Percentiles rank a stretch among this genome's conserved stretches.
phyloP scores from a whole-genome alignment of 2,329 filamentous ascomycete genomes.

The Fusarium sp. region DNA sequence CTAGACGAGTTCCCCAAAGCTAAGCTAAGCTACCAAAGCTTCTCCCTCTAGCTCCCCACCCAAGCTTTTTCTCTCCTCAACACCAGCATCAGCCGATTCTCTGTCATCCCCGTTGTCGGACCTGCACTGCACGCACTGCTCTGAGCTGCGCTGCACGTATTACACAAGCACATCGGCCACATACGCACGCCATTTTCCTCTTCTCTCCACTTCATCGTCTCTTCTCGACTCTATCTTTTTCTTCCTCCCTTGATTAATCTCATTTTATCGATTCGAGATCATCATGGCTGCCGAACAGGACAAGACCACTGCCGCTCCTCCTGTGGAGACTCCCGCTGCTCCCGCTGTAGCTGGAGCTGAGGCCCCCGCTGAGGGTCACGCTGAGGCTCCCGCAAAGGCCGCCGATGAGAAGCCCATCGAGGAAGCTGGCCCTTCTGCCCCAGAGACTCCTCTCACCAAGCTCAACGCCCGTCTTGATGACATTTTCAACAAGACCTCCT shows the following conservation, averaged over 20 bases:
- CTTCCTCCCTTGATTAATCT: not conserved
- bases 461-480: slow-evolving; percentile 69
- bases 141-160: not conserved
- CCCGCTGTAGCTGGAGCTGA: not conserved
- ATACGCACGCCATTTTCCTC: not conserved
- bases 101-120: not conserved
- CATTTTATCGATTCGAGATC: slow-evolving; percentile 1
- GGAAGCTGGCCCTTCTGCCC: slow-evolving; percentile 15
- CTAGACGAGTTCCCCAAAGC: not conserved
- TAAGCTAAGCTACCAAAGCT: not conserved
- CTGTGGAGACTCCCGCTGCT: slow-evolving; percentile 23
- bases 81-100: slow-evolving; percentile 10
- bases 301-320: slow-evolving; percentile 26
- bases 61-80: not conserved
- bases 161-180: not conserved
- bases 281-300: slow-evolving; percentile 49
- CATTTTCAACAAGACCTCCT: slow-evolving; percentile 66
- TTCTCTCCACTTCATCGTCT: not conserved
- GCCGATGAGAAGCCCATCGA: slow-evolving; percentile 23
- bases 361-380: slow-evolving; percentile 1
- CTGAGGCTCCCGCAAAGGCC: slow-evolving; percentile 19
- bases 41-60: not conserved
- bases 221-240: not conserved
- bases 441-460: slow-evolving; percentile 59
- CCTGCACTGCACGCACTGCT: not conserved